These are phyloP conservation scores for Durio zibethinus DNA, from an alignment of 345 rosid genomes.

Conservation along the genomic window DNA sequence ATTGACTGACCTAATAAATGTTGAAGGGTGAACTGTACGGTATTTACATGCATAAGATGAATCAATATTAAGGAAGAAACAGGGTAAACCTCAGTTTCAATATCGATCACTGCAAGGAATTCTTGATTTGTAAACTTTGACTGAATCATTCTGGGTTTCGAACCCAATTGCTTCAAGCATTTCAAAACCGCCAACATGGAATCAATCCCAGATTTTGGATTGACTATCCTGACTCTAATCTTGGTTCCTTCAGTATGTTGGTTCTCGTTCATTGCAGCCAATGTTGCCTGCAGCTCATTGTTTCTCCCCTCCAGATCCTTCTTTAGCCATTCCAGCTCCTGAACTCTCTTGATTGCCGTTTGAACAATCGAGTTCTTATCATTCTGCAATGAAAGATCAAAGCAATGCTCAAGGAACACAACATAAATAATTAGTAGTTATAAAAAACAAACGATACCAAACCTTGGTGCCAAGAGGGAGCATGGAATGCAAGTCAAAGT, in stretches of 20 bases:
- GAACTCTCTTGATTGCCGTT: slow-evolving; percentile 34
- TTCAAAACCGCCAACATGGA: slow-evolving; percentile 52
- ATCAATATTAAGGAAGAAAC: not conserved
- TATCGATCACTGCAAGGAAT: slow-evolving; percentile 36
- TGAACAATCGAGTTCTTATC: slow-evolving; percentile 59
- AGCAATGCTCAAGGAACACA: not conserved
- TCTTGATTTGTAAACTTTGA: slow-evolving; percentile 37
- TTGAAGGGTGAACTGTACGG: no score
- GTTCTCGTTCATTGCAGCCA: not conserved
- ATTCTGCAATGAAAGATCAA: slow-evolving; percentile 31
- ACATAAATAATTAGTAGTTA: no score
- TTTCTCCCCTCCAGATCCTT: slow-evolving; percentile 39
- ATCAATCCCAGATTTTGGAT: slow-evolving; percentile 52
- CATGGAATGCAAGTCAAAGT: slow-evolving; percentile 44
- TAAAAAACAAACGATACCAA: not conserved
- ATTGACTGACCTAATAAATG: no score
- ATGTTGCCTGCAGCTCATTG: slow-evolving; percentile 23
- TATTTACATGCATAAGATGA: not conserved
- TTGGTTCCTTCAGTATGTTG: slow-evolving; percentile 23
- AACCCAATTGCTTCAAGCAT: slow-evolving; percentile 41
- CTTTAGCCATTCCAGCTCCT: slow-evolving; percentile 38
- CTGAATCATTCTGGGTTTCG: slow-evolving; percentile 30
- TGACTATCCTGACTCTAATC: slow-evolving; percentile 34
- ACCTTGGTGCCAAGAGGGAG: slow-evolving; percentile 69
- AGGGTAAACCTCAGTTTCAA: slow-evolving; percentile 38